A percentile compares a stretch with the other conserved stretches of the same genome.
These are phyloP conservation scores for Aspergillus sp. DNA, from an alignment of 2,329 filamentous ascomycete genomes.

Conservation along the genomic window DNA sequence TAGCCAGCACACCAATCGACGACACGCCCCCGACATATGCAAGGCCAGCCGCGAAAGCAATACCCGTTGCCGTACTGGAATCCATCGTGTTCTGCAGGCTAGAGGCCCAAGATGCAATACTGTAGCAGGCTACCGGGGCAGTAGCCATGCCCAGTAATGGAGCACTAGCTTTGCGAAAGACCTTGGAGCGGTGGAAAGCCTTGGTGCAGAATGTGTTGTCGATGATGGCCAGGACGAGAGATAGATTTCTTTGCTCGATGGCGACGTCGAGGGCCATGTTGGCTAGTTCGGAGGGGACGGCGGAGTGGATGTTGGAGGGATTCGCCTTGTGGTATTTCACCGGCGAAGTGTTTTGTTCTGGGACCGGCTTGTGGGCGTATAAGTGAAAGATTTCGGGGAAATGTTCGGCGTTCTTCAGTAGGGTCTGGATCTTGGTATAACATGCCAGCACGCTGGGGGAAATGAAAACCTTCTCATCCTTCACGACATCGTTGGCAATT, in stretches of 20 bases:
- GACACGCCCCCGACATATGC: conserved; percentile 77
- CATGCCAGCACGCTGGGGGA: conserved; percentile 62
- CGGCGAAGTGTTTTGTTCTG: conserved; percentile 53
- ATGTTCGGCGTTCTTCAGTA: conserved; percentile 65
- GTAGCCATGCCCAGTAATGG: conserved; percentile 33
- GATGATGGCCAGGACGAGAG: conserved; percentile 71
- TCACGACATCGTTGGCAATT: conserved; percentile 62
- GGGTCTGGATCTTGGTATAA: conserved; percentile 71
- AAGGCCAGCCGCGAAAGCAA: conserved; percentile 72
- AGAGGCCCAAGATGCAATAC: conserved; percentile 61
- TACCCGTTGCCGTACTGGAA: conserved; percentile 61
- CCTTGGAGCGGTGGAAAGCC: conserved; percentile 38
- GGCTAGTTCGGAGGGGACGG: conserved; percentile 64
- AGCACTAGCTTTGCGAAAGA: conserved; percentile 37
- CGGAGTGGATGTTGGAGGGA: conserved; percentile 62
- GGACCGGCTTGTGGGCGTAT: conserved; percentile 75
- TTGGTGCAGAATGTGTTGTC: conserved; percentile 48
- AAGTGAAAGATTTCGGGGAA: conserved; percentile 74
- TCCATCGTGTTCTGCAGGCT: conserved; percentile 71
- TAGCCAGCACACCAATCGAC: conserved; percentile 73
- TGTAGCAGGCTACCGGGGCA: conserved; percentile 47
- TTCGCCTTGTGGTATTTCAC: conserved; percentile 57
- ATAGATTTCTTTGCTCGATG: conserved; percentile 69
- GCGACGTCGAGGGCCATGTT: conserved; percentile 70
- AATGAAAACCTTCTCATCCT: conserved; percentile 72